These are phyloP conservation scores for Kingdonia uniflora DNA, from an alignment of 164 flowering plant species.

Conservation along the genomic window DNA sequence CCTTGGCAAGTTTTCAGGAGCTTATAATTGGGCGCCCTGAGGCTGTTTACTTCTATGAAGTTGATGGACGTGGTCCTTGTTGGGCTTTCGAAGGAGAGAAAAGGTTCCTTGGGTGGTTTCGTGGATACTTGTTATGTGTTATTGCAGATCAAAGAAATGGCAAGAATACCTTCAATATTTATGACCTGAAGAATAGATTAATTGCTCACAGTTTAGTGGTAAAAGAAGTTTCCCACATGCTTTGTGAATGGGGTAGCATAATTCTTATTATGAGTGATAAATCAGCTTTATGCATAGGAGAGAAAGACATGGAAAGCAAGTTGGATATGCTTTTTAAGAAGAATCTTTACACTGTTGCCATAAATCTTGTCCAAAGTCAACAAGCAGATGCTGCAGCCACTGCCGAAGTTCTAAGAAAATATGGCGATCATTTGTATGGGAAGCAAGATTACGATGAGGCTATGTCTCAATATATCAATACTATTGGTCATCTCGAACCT, in stretches of 20 bases:
- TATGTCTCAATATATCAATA: conserved; percentile 84
- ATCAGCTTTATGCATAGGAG: conserved; percentile 68
- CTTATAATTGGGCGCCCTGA: conserved; percentile 87
- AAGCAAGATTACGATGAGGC: conserved; percentile 97
- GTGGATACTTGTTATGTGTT: conserved; percentile 91
- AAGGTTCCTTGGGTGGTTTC: conserved; percentile 91
- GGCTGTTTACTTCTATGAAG: conserved; percentile 95
- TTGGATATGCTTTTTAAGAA: conserved; percentile 97
- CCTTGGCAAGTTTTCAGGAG: conserved; percentile 39
- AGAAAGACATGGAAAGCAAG: conserved; percentile 99
- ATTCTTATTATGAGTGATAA: conserved; percentile 79
- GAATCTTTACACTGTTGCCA: conserved; percentile 90
- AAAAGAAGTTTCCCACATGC: conserved; percentile 84
- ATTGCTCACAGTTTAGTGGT: conserved; percentile 81
- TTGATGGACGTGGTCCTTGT: conserved; percentile 98
- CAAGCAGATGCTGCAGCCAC: conserved; percentile 99
- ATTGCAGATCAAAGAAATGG: conserved; percentile 69
- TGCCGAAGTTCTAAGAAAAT: conserved; percentile 89
- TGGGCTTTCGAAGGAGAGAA: conserved; percentile 99
- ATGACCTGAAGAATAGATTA: conserved; percentile 86
- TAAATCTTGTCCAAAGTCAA: conserved; percentile 92
- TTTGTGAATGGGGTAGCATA: conserved; percentile 96
- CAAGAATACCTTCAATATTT: conserved; percentile 71
- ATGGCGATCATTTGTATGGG: conserved; percentile 92
- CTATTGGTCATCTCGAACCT: conserved; percentile 96